phyloP scores from a whole-genome alignment of 2,329 filamentous ascomycete species.

The Diaporthe sp. region DNA sequence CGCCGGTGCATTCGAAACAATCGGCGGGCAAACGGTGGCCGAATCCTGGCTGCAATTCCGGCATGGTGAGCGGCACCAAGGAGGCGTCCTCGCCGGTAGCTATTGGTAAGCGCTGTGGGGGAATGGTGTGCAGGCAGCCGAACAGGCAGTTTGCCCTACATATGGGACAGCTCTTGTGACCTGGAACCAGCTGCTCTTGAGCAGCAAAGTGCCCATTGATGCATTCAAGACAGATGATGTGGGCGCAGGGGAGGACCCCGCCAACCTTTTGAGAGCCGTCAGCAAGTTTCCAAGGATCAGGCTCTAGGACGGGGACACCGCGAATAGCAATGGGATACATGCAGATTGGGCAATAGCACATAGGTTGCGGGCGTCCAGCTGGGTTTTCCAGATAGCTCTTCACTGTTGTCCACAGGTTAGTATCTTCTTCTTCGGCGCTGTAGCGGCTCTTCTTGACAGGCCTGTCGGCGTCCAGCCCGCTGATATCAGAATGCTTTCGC shows the following conservation, averaged over 20 bases:
- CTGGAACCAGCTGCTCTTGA: not conserved
- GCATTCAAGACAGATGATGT: not conserved
- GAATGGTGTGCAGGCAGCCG: not conserved
- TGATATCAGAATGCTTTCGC: not conserved
- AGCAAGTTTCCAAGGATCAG: constrained; percentile 2
- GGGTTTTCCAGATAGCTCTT: not conserved
- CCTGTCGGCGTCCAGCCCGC: not conserved
- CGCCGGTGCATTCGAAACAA: not conserved
- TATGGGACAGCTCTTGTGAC: not conserved
- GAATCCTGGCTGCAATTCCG: not conserved
- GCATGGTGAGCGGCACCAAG: constrained; percentile 19
- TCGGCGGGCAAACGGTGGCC: not conserved
- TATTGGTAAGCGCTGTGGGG: not conserved
- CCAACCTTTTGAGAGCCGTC: not conserved
- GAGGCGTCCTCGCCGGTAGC: not conserved
- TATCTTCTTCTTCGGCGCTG: not conserved
- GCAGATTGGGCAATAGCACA: not conserved
- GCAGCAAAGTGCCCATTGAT: not conserved
- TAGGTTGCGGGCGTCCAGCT: not conserved
- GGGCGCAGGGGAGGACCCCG: not conserved
- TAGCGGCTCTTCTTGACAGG: not conserved
- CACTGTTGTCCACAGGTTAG: constrained; percentile 10
- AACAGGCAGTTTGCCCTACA: not conserved
- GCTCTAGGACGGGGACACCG: not conserved
- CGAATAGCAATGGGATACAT: not conserved